Evolutionary conservation across 1,284 basidiomycete species (phyloP).

Genomic region (Ganoderma multipileum): DNA sequence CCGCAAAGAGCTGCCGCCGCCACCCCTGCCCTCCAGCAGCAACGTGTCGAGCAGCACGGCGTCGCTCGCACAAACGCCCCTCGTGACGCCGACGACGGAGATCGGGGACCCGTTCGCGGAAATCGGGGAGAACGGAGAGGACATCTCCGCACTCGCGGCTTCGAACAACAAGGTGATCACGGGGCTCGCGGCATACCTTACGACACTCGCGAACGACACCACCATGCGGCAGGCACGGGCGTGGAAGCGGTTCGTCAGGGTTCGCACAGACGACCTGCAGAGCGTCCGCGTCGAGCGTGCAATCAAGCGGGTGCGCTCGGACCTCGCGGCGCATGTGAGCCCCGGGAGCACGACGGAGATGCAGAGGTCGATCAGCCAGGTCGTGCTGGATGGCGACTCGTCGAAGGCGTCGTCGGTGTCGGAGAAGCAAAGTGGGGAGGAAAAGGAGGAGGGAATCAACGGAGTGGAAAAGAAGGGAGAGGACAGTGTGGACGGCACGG

Average conservation of each 20-base stretch:
- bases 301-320: conserved; percentile 86
- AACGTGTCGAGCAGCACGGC: conserved; percentile 34
- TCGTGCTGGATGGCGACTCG: conserved; percentile 36
- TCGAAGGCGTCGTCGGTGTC: conserved; percentile 15
- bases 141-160: conserved; percentile 30
- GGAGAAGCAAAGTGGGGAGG: not conserved
- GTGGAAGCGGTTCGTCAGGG: conserved; percentile 88
- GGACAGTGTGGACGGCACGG: conserved; percentile 13
- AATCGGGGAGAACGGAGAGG: conserved; percentile 42
- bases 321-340: conserved; percentile 74
- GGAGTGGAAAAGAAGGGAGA: conserved; percentile 18
- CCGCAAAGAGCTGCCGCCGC: conserved; percentile 25
- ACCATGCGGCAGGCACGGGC: conserved; percentile 66
- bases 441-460: conserved; percentile 41
- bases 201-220: conserved; percentile 73
- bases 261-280: conserved; percentile 86
- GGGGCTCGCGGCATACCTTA: conserved; percentile 81
- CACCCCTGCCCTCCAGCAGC: conserved; percentile 17
- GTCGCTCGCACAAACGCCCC: conserved; percentile 48
- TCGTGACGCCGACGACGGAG: conserved; percentile 62
- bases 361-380: conserved; percentile 39
- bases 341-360: conserved; percentile 39
- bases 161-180: conserved; percentile 60
- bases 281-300: conserved; percentile 86
- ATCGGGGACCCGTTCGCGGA: conserved; percentile 65